These are phyloP conservation scores for Scortechinia acanthostroma DNA, from an alignment of 2,329 filamentous ascomycete species.

Conservation along the genomic window DNA sequence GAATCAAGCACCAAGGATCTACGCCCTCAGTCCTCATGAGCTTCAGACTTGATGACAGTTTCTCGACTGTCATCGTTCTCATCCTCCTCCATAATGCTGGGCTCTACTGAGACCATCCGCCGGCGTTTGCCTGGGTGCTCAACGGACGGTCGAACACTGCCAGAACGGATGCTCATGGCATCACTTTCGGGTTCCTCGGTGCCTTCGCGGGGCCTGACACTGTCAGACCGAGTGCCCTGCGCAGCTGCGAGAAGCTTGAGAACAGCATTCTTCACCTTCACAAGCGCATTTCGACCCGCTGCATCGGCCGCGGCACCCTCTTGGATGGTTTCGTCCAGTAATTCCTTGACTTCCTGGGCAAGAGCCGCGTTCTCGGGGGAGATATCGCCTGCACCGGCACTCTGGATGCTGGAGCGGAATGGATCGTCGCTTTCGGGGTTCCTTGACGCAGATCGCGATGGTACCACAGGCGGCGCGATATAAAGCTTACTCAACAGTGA, in stretches of 20 bases:
- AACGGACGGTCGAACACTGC: constrained; percentile 5
- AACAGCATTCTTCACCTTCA: constrained; percentile 61
- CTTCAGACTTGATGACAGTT: not conserved
- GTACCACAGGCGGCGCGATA: constrained; percentile 58
- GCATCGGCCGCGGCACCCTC: constrained; percentile 50
- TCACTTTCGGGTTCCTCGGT: constrained; percentile 9
- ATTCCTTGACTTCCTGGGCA: constrained; percentile 46
- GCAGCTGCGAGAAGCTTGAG: constrained; percentile 62
- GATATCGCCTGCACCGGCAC: not conserved
- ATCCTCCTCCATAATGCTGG: constrained; percentile 38
- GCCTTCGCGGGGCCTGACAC: not conserved
- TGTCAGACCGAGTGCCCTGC: constrained; percentile 14
- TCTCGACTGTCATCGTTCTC: constrained; percentile 17
- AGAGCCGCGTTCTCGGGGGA: constrained; percentile 31
- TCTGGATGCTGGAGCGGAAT: not conserved
- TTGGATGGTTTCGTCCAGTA: constrained; percentile 56
- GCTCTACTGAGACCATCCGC: constrained; percentile 24
- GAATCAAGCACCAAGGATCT: not conserved
- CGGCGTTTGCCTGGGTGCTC: constrained; percentile 15
- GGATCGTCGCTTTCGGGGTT: not conserved
- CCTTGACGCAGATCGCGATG: not conserved
- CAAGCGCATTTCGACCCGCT: constrained; percentile 54
- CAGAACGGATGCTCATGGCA: constrained; percentile 7
- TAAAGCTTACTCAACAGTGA: constrained; percentile 77
- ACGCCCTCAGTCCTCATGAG: not conserved